Conservation (phyloP, 169 alveolate genomes). For the Plasmodium vivax region DNA sequence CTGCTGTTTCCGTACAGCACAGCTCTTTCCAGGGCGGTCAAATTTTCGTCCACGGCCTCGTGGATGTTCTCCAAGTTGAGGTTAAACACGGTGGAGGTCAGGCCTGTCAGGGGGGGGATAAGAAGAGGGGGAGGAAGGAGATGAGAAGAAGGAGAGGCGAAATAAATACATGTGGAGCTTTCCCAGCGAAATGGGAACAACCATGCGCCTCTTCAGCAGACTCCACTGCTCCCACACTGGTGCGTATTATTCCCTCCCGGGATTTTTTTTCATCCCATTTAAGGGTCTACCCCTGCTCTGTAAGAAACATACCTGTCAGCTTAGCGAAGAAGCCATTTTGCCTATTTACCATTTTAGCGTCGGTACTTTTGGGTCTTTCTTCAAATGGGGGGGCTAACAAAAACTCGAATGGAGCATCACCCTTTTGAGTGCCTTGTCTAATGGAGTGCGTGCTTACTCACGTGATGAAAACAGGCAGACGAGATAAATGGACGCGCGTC, state of each 20-base stretch:
- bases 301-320: slow-evolving; percentile 34
- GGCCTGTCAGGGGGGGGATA: background rate
- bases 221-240: background rate
- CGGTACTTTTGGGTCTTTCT: background rate
- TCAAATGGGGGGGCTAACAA: background rate
- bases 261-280: background rate
- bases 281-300: background rate
- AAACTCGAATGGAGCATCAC: background rate
- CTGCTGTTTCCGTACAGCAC: slow-evolving; percentile 44
- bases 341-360: slow-evolving; percentile 44
- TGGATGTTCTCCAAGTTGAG: slow-evolving; percentile 30
- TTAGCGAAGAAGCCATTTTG: slow-evolving; percentile 46
- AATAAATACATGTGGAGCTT: background rate
- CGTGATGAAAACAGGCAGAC: background rate
- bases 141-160: background rate
- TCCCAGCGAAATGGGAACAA: background rate
- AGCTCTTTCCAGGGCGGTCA: slow-evolving; percentile 36
- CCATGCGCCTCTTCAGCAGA: background rate
- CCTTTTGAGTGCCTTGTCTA: background rate
- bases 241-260: background rate
- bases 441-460: background rate
- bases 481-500: background rate
- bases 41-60: slow-evolving; percentile 53
- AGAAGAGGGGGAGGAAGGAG: background rate
- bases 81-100: slow-evolving; percentile 17